These are phyloP conservation scores for Lasiosphaeriaceae sp. DNA, from an alignment of 495 filamentous ascomycete species.

Conservation along the genomic window DNA sequence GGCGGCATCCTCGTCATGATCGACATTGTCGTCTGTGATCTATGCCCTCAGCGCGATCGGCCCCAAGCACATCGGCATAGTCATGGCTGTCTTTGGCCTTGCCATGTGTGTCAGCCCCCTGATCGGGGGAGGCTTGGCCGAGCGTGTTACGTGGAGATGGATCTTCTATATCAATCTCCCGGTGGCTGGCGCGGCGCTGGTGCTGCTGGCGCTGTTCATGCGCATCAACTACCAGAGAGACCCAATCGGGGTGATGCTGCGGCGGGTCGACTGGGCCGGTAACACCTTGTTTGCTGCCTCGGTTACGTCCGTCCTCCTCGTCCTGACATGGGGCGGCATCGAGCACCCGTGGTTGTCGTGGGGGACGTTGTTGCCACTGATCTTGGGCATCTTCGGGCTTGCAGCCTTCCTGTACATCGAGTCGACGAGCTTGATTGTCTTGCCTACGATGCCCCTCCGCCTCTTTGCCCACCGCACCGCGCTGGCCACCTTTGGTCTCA, in stretches of 20 bases:
- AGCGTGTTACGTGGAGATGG: constrained; percentile 32
- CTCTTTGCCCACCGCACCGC: constrained; percentile 29
- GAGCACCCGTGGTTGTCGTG: constrained; percentile 29
- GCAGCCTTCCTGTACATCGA: constrained; percentile 18
- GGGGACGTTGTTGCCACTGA: constrained; percentile 24
- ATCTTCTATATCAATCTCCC: constrained; percentile 37
- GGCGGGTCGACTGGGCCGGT: constrained; percentile 29
- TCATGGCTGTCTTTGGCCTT: constrained; percentile 54
- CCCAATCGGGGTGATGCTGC: constrained; percentile 15
- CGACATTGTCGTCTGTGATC: constrained; percentile 63
- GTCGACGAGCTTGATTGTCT: constrained; percentile 9
- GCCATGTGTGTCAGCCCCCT: constrained; percentile 66
- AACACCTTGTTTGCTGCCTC: constrained; percentile 26
- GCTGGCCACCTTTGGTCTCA: constrained; percentile 18
- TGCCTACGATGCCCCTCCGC: constrained; percentile 30
- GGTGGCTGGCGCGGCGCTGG: constrained; percentile 22
- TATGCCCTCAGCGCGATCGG: constrained; percentile 63
- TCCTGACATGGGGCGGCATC: constrained; percentile 17
- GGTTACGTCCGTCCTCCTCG: constrained; percentile 25
- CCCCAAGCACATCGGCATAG: constrained; percentile 44
- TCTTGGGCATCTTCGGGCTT: constrained; percentile 22
- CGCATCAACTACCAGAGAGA: constrained; percentile 21
- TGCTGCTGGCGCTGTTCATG: constrained; percentile 29
- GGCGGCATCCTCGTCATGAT: constrained; percentile 72
- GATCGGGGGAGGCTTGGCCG: constrained; percentile 70